Conservation (phyloP, 768 basidiomycete genomes). For the Hericium coralloides region DNA sequence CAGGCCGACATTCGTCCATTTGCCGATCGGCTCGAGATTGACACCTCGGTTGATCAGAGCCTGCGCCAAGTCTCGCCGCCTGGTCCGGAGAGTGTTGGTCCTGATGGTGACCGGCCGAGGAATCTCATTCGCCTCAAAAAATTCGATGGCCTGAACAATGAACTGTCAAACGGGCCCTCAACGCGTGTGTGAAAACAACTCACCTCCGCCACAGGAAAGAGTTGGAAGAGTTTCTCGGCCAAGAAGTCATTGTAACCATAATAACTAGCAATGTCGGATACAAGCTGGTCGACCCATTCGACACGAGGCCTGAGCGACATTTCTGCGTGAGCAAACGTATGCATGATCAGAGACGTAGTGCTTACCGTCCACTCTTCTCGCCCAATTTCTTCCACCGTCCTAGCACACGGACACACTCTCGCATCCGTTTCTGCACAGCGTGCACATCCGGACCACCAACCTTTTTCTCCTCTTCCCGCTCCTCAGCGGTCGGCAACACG, state of each 20-base stretch:
- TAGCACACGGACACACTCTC: constrained; percentile 64
- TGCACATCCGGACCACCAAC: constrained; percentile 64
- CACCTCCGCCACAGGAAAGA: constrained; percentile 91
- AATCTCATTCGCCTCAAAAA: constrained; percentile 96
- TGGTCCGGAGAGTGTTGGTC: constrained; percentile 90
- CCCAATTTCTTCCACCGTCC: constrained; percentile 63
- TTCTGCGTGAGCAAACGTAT: not conserved
- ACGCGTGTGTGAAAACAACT: constrained; percentile 12
- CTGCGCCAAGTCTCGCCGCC: constrained; percentile 91
- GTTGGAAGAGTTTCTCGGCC: constrained; percentile 85
- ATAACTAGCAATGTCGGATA: constrained; percentile 87
- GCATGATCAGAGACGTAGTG: constrained; percentile 7
- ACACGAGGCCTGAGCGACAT: constrained; percentile 60
- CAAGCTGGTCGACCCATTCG: constrained; percentile 83
- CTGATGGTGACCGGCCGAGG: constrained; percentile 96
- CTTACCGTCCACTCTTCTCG: constrained; percentile 54
- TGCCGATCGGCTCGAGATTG: constrained; percentile 95
- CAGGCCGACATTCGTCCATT: constrained; percentile 99
- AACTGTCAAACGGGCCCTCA: constrained; percentile 1
- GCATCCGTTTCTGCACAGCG: constrained; percentile 71
- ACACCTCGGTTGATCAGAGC: constrained; percentile 92
- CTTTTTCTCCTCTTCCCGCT: constrained; percentile 65
- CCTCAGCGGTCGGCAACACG: constrained; percentile 59
- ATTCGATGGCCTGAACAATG: constrained; percentile 74
- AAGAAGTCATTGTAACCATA: constrained; percentile 98